Conservation (phyloP, 2,329 filamentous ascomycete genomes). For the Phaeosphaeriaceae sp. region DNA sequence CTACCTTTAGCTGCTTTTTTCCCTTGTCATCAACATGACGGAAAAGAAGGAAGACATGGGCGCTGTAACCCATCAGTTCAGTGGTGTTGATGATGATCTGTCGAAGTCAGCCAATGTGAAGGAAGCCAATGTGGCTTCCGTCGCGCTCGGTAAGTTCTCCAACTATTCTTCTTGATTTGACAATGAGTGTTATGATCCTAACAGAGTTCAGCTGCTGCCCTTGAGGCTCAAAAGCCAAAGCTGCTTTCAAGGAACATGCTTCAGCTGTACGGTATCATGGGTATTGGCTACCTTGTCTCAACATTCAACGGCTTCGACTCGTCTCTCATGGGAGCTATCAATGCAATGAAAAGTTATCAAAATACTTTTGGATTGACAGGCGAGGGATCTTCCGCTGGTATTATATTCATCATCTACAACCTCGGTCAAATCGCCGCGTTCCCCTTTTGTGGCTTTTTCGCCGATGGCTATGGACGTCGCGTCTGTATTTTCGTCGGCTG, state of each 20-base stretch:
- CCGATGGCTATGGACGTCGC: constrained; percentile 56
- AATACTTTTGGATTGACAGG: constrained; percentile 57
- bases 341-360: constrained; percentile 60
- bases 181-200: constrained; percentile 3
- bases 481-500: constrained; percentile 64
- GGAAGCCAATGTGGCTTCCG: constrained; percentile 38
- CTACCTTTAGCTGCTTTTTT: neutral
- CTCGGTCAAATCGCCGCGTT: constrained; percentile 59
- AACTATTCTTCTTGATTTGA: neutral
- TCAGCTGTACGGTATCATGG: constrained; percentile 43
- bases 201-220: constrained; percentile 31
- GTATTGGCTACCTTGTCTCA: constrained; percentile 42
- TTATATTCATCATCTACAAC: constrained; percentile 56
- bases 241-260: constrained; percentile 40
- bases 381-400: constrained; percentile 57
- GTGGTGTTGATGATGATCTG: constrained; percentile 28
- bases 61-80: constrained; percentile 32
- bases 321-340: constrained; percentile 57
- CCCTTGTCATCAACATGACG: constrained; percentile 19
- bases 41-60: constrained; percentile 29
- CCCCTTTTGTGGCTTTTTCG: constrained; percentile 51
- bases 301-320: constrained; percentile 47
- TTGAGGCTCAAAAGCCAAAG: constrained; percentile 42
- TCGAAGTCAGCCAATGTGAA: constrained; percentile 28
- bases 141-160: constrained; percentile 31